Percentiles rank a stretch among this genome's conserved stretches.
phyloP scores from a whole-genome alignment of 2,329 filamentous ascomycete genomes.

The Penicillium psychrosexuale region DNA sequence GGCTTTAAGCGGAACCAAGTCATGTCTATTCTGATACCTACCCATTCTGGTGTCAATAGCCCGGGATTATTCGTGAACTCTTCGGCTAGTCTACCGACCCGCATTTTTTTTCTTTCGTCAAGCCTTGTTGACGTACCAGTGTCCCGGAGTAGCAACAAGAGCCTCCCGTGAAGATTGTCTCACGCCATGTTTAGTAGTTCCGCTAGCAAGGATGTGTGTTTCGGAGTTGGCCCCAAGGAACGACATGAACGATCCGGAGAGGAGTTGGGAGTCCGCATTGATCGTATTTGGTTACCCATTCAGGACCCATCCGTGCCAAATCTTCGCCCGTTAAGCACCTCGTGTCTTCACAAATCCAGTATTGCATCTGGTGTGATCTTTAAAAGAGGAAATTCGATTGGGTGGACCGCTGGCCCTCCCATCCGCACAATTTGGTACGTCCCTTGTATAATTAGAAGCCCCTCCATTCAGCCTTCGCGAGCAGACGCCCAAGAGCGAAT shows the following conservation, averaged over 20 bases:
- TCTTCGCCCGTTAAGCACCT: conserved; percentile 1
- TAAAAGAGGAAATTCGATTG: conserved; percentile 4
- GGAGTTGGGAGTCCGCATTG: conserved; percentile 7
- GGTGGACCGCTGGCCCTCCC: conserved; percentile 17
- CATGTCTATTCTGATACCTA: conserved; percentile 20
- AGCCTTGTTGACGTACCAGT: conserved; percentile 12
- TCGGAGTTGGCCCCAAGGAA: conserved; percentile 2
- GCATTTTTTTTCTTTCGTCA: conserved; percentile 12
- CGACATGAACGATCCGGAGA: conserved; percentile 10
- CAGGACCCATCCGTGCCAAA: conserved; percentile 8
- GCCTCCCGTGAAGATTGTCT: background rate
- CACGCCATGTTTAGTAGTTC: conserved; percentile 4
- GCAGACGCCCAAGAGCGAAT: conserved; percentile 22
- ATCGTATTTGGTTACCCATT: conserved; percentile 14
- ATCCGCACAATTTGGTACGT: conserved; percentile 30
- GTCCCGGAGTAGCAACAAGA: conserved; percentile 5
- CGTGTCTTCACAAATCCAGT: conserved; percentile 3
- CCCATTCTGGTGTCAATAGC: conserved; percentile 10
- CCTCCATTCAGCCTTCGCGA: conserved; percentile 26
- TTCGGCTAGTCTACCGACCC: conserved; percentile 21
- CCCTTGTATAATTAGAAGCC: conserved; percentile 22
- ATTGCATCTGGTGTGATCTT: conserved; percentile 1
- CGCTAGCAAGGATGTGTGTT: conserved; percentile 4
- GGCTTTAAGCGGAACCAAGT: conserved; percentile 14
- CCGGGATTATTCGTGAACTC: conserved; percentile 14